A percentile compares a stretch with the other conserved stretches of the same genome.
Evolutionary conservation across 1,284 basidiomycete genomes (phyloP).

Genomic region (Singerocomus inundabilis): DNA sequence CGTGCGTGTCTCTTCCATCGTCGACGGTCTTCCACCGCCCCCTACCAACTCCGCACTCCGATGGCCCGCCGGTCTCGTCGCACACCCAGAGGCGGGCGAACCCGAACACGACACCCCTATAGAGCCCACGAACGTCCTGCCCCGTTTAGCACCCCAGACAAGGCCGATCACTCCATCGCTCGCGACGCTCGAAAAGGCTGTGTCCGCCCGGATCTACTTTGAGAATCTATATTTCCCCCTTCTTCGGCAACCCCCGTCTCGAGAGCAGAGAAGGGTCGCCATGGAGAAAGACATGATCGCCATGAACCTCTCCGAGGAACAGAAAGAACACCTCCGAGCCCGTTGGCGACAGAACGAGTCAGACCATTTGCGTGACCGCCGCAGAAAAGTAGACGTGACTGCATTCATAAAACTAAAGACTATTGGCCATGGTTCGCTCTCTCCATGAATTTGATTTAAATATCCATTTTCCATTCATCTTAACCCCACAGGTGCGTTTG

Average conservation of each 20-base stretch:
- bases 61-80: conserved; percentile 56
- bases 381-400: conserved; percentile 79
- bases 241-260: conserved; percentile 77
- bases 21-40: conserved; percentile 55
- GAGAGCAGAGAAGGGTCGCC: conserved; percentile 80
- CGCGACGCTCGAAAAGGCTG: conserved; percentile 89
- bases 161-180: conserved; percentile 78
- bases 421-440: conserved; percentile 82
- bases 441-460: conserved; percentile 27
- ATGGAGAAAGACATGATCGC: conserved; percentile 86
- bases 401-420: conserved; percentile 91
- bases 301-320: conserved; percentile 66
- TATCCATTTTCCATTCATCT: conserved; percentile 26
- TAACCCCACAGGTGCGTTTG: conserved; percentile 77
- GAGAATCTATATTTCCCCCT: conserved; percentile 96
- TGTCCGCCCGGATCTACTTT: conserved; percentile 91
- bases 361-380: conserved; percentile 80
- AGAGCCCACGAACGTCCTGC: conserved; percentile 10
- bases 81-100: conserved; percentile 62
- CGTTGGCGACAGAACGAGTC: conserved; percentile 89
- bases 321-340: conserved; percentile 70
- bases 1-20: conserved; percentile 42
- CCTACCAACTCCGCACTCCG: conserved; percentile 60
- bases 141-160: conserved; percentile 32
- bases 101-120: conserved; percentile 47